Evolutionary conservation across 2,329 filamentous ascomycete genomes (phyloP).

Genomic region (Hypoxylon rubiginosum): DNA sequence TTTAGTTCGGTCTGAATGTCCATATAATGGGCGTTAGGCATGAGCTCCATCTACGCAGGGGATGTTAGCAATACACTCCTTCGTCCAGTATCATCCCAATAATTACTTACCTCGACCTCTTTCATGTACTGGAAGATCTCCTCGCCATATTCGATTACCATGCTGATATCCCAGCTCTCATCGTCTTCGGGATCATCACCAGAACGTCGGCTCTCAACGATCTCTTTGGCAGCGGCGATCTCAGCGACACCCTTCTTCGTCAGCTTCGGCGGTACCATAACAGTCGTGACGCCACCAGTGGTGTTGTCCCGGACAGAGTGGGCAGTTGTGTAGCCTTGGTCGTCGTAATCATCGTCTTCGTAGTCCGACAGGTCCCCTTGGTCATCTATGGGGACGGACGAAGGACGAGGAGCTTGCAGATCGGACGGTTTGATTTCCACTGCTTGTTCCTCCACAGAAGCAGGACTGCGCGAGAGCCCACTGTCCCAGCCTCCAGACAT

Average conservation of each 20-base stretch:
- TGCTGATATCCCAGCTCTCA: constrained; percentile 88
- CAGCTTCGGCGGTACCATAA: constrained; percentile 78
- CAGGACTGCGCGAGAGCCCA: not conserved
- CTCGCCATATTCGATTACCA: constrained; percentile 96
- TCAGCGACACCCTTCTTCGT: constrained; percentile 79
- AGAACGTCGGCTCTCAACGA: constrained; percentile 76
- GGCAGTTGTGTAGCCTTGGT: constrained; percentile 82
- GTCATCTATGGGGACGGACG: constrained; percentile 55
- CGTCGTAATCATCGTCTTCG: constrained; percentile 76
- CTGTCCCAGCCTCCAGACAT: constrained; percentile 11
- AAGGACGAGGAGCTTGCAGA: constrained; percentile 10
- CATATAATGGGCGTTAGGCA: constrained; percentile 96
- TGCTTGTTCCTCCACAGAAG: not conserved
- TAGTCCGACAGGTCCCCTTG: constrained; percentile 65
- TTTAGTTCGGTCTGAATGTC: constrained; percentile 96
- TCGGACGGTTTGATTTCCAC: not conserved
- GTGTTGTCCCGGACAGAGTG: constrained; percentile 76
- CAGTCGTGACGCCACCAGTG: constrained; percentile 63
- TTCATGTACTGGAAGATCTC: constrained; percentile 97
- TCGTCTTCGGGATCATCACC: constrained; percentile 88
- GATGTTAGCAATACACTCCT: constrained; percentile 38
- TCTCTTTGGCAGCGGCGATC: constrained; percentile 73
- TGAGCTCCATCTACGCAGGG: constrained; percentile 74
- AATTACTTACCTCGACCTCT: constrained; percentile 79
- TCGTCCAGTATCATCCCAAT: not conserved